Percentiles rank a stretch among this genome's conserved stretches.
Conservation (phyloP, 148 eudicot genomes). For the Rhododendron griersonianum region DNA sequence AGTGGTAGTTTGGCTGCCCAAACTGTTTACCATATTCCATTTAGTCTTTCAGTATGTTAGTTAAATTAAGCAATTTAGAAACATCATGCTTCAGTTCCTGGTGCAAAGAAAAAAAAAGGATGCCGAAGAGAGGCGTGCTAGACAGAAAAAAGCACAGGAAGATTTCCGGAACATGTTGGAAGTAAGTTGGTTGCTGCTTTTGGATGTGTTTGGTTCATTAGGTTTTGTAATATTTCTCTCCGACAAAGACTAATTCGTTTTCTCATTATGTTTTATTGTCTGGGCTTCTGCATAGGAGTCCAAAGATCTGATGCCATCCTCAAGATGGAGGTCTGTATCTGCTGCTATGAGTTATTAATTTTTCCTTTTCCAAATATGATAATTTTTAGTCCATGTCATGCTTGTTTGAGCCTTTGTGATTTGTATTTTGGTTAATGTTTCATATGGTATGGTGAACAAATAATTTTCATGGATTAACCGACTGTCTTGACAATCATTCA, state of each 20-base stretch:
- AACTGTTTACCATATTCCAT: background rate
- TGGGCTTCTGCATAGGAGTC: slow-evolving; percentile 58
- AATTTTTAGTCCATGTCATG: background rate
- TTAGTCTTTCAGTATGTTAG: background rate
- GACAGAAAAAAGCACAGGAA: slow-evolving; percentile 72
- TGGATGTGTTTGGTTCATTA: background rate
- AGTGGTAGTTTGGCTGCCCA: background rate
- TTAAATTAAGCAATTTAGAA: slow-evolving; percentile 1
- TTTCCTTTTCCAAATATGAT: background rate
- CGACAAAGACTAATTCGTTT: background rate
- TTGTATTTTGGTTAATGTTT: background rate
- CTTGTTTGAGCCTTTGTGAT: slow-evolving; percentile 3
- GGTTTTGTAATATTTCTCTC: background rate
- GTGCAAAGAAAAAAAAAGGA: slow-evolving; percentile 72
- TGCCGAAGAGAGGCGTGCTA: slow-evolving; percentile 86
- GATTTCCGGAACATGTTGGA: slow-evolving; percentile 80
- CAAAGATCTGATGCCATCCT: slow-evolving; percentile 56
- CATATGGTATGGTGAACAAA: background rate
- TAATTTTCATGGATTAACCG: slow-evolving; percentile 1
- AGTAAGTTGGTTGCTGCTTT: slow-evolving; percentile 41
- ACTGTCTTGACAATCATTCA: slow-evolving; percentile 21
- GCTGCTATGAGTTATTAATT: background rate
- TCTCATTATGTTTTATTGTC: slow-evolving; percentile 6
- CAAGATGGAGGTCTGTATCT: slow-evolving; percentile 74
- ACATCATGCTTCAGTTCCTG: slow-evolving; percentile 49